Evolutionary conservation across 768 basidiomycete genomes (phyloP), one percentile per base, ranked within the genome.

Genomic region (Thelephora ganbajun): DNA sequence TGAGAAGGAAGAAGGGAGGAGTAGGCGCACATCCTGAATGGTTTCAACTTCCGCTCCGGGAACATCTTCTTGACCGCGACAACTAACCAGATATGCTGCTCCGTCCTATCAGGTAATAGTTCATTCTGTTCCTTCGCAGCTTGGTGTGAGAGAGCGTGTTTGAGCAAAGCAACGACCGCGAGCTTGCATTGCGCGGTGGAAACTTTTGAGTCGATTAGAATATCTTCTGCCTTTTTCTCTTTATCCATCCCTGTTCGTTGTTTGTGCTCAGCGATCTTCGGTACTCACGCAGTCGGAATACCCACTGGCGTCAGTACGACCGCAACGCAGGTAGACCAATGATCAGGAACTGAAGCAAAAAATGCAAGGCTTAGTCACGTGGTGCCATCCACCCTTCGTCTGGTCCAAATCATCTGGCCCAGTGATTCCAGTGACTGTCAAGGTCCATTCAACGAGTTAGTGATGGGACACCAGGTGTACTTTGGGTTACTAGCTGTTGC

Each of bases 11-110:
- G 11, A 33, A 14, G 48, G 22, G 20, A 45, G 11, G 47, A 11
- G 5, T 7, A 3, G 36, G 23, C 83, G 56, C 55, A 96, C 92
- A 97, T 86, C 66, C 77, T 79, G 43, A 74, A 65, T 3, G 92
- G 92, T 62, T 88, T 96, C 30, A 91, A 64, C 57, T 74, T 82
- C 58, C 77, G 78, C 51, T 74, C 76, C 33, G 83, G 72, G 20
- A 79, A 74, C 59, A 92, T 83, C 58, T 72, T 74, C 70, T 94
- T 96, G 50, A 91, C 80, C 3, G 87, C 77, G 47, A 98, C 70
- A 54, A 86, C 81, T 16, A 99, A 73, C 87, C 90, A 97, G 47
- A 98, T 71, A 62, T 80, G 69, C 58, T 90, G 87, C 56, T 93
- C 90, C 26, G 26, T 30, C 61, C 79, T 86, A 42, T 74, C 75